These are phyloP conservation scores for Multifurca ochricompacta DNA, from an alignment of 768 basidiomycete species.

Conservation along the genomic window DNA sequence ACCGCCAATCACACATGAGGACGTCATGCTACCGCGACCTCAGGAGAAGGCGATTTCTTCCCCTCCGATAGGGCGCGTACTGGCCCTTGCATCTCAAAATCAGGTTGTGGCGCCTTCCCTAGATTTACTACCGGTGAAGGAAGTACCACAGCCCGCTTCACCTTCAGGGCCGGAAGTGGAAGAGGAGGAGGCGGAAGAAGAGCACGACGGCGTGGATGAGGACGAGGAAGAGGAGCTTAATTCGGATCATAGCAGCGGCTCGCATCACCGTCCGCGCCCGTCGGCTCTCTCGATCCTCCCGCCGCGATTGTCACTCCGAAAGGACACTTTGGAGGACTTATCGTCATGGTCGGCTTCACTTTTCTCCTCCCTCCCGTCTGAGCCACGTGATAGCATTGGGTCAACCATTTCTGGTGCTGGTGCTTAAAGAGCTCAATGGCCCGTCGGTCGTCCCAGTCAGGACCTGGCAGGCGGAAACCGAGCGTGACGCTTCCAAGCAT, in stretches of 20 bases:
- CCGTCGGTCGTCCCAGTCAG: not conserved
- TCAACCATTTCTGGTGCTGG: not conserved
- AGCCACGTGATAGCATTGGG: not conserved
- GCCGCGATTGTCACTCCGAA: conserved; percentile 20
- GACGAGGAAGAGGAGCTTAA: not conserved
- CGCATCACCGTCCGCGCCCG: not conserved
- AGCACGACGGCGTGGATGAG: not conserved
- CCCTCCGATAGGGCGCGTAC: not conserved
- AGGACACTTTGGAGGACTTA: conserved; percentile 18
- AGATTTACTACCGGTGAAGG: not conserved
- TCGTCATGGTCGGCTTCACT: conserved; percentile 21
- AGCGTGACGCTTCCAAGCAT: conserved; percentile 14
- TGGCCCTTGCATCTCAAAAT: not conserved
- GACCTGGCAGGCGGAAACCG: not conserved
- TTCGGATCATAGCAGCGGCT: not conserved
- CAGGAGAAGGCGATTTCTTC: not conserved
- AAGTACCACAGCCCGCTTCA: too few relatives aligned
- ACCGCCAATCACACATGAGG: conserved; percentile 3
- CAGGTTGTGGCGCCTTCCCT: not conserved
- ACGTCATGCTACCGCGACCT: not conserved
- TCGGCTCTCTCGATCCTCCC: conserved; percentile 16
- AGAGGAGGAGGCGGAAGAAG: not conserved
- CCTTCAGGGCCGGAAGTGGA: not conserved
- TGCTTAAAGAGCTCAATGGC: not conserved
- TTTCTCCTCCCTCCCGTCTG: conserved; percentile 19